Evolutionary conservation across 495 filamentous ascomycete genomes (phyloP).

Genomic region (Clohesyomyces aquaticus): DNA sequence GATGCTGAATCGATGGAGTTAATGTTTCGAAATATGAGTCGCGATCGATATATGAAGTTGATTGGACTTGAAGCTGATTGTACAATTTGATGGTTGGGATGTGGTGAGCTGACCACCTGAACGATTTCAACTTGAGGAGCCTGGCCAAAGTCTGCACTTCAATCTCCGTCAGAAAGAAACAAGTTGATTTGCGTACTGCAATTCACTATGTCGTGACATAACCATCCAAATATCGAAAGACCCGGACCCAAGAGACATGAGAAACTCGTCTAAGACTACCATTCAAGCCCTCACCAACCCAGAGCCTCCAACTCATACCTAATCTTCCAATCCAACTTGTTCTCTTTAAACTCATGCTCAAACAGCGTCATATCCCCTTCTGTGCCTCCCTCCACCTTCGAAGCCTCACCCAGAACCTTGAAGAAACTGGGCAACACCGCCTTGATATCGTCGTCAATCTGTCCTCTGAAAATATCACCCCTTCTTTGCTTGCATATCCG

Average conservation of each 20-base stretch:
- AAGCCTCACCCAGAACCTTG: constrained; percentile 17
- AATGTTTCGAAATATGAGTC: no score
- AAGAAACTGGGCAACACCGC: constrained; percentile 31
- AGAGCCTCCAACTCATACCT: constrained; percentile 18
- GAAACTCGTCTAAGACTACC: neutral
- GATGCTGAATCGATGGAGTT: no score
- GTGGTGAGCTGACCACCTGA: no score
- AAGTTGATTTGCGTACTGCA: no score
- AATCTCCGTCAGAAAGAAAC: no score
- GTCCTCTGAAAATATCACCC: constrained; percentile 19
- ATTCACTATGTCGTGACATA: no score
- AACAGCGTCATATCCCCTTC: constrained; percentile 22
- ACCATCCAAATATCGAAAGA: neutral
- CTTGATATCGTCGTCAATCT: constrained; percentile 12
- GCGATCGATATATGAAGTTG: no score
- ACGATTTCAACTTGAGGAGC: no score
- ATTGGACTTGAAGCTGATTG: no score
- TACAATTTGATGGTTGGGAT: no score
- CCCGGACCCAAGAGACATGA: neutral
- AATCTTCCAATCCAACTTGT: constrained; percentile 24
- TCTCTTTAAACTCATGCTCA: constrained; percentile 29
- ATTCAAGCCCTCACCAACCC: neutral
- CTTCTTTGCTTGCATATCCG: constrained; percentile 21
- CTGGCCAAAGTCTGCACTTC: no score
- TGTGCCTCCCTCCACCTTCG: constrained; percentile 10